These are phyloP conservation scores for Lipomyces yamanashiensis DNA, from an alignment of 805 yeast species.

Conservation along the genomic window DNA sequence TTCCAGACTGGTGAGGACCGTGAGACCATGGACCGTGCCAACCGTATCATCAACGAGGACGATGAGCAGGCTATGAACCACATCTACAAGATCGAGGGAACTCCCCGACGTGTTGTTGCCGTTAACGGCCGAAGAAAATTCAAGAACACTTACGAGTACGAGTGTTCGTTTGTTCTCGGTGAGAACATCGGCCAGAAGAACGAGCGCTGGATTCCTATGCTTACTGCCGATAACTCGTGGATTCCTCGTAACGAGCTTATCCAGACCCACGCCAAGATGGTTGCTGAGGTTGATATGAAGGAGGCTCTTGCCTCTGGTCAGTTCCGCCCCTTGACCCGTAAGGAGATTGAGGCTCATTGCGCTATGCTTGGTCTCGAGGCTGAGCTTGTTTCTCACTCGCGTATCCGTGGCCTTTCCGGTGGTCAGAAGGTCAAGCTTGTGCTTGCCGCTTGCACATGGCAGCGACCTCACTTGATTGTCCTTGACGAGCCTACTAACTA, in stretches of 20 bases:
- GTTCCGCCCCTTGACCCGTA: conserved; percentile 99
- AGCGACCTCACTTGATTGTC: conserved; percentile 99
- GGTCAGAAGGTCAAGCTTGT: conserved; percentile 99
- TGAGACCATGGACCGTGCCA: conserved; percentile 99
- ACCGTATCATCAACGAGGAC: conserved; percentile 94
- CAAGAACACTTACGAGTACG: conserved; percentile 99
- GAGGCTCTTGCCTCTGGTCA: conserved; percentile 99
- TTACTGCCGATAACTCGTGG: conserved; percentile 99
- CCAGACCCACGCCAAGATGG: conserved; percentile 98
- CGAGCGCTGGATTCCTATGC: conserved; percentile 99
- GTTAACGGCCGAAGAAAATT: conserved; percentile 98
- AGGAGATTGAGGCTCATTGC: conserved; percentile 99
- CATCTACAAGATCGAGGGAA: conserved; percentile 98
- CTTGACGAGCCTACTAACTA: conserved; percentile 99
- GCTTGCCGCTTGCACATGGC: conserved; percentile 99
- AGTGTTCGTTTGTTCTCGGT: conserved; percentile 96
- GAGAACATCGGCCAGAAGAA: conserved; percentile 98
- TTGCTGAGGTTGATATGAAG: conserved; percentile 99
- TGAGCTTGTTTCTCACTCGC: conserved; percentile 99
- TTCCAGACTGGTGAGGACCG: conserved; percentile 99
- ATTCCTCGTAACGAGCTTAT: conserved; percentile 98
- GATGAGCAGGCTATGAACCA: conserved; percentile 99
- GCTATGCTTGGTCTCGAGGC: conserved; percentile 97
- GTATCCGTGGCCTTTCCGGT: conserved; percentile 99
- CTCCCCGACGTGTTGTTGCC: conserved; percentile 95